Evolutionary conservation across 2,329 filamentous ascomycete species (phyloP), one percentile per base, ranked within the genome.

Genomic region (Fusarium xyrophilum): DNA sequence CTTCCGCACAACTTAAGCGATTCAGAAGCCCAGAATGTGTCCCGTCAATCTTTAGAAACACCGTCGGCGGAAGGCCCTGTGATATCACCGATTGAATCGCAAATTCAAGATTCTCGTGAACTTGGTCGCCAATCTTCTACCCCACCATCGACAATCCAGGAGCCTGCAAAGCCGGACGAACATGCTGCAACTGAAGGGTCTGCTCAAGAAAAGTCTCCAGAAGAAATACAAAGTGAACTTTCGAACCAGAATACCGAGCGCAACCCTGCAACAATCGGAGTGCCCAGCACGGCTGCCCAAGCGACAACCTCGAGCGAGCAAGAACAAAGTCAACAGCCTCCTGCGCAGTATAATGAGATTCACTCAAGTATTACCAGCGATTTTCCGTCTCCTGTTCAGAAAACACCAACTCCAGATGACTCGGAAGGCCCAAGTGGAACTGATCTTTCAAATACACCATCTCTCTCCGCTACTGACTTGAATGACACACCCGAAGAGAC

Each of bases 61-160:
- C 17, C 56, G 8, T 36, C 48, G 2, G 48, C 62, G 27, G 65
- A 62, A 28, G 48, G 42, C 2, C 14, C 43, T 11, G 32, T 46
- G 33, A 47, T 25, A 23, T 43, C 50, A 46, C 46, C 53, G 15
- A 25, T 23, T 53, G 61, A 65, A 21, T n/a, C 60, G 39, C 60
- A 44, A 53, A 51, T 51, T 32, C 60, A 60, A 30, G 61, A 50
- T 57, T 58, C 66, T 50, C 56, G 19, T 25, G 50, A 66, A 55
- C 46, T 50, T 57, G 60, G 56, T 48, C 68, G 56, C 58, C 70
- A 68, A 47, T 62, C 68, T 50, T 40, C 64, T 60, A 71, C 72
- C 71, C 72, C 70, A 53, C 72, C 66, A 72, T 55, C 66, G 39
- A 62, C 63, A 35, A 60, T 63, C 33, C 61, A 60, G 63, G 66